Percentiles rank a stretch among this genome's conserved stretches.
phyloP scores from a whole-genome alignment of 2,329 filamentous ascomycete species.

The Coniochaeta hoffmannii region DNA sequence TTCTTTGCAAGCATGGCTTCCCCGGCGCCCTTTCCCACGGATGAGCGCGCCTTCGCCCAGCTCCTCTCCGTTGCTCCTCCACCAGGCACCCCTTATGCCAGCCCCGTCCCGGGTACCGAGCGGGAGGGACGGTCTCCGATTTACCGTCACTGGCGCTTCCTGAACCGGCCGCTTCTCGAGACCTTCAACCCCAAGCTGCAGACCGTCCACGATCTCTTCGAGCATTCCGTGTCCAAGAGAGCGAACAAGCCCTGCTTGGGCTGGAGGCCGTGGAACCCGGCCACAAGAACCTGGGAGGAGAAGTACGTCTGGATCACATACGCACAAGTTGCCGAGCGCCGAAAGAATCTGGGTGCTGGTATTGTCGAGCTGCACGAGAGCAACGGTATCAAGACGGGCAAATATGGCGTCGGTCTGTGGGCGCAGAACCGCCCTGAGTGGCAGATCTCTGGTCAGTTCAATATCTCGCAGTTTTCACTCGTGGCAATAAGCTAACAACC shows the following conservation, averaged over 20 bases:
- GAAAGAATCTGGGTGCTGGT: slow-evolving; percentile 79
- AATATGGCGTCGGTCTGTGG: slow-evolving; percentile 76
- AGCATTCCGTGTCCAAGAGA: slow-evolving; percentile 53
- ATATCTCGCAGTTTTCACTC: neutral
- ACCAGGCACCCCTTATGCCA: slow-evolving; percentile 68
- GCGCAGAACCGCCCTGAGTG: slow-evolving; percentile 83
- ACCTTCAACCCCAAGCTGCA: slow-evolving; percentile 63
- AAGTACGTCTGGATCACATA: slow-evolving; percentile 83
- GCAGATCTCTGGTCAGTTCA: slow-evolving; percentile 64
- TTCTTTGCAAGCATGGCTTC: slow-evolving; percentile 23
- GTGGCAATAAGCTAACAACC: neutral
- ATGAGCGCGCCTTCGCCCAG: slow-evolving; percentile 33
- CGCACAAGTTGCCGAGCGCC: slow-evolving; percentile 66
- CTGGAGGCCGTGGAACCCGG: slow-evolving; percentile 68
- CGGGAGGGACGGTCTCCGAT: slow-evolving; percentile 63
- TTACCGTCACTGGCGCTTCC: slow-evolving; percentile 78
- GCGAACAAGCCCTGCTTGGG: slow-evolving; percentile 72
- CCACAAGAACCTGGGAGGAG: slow-evolving; percentile 63
- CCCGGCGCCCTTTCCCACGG: slow-evolving; percentile 14
- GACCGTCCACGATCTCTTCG: slow-evolving; percentile 77
- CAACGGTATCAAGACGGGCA: slow-evolving; percentile 56
- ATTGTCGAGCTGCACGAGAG: slow-evolving; percentile 74
- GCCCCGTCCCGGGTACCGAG: slow-evolving; percentile 69
- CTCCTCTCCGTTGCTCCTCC: slow-evolving; percentile 58
- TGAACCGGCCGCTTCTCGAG: slow-evolving; percentile 62